Conservation (phyloP, 2,329 filamentous ascomycete genomes). For the Fonsecaea erecta region DNA sequence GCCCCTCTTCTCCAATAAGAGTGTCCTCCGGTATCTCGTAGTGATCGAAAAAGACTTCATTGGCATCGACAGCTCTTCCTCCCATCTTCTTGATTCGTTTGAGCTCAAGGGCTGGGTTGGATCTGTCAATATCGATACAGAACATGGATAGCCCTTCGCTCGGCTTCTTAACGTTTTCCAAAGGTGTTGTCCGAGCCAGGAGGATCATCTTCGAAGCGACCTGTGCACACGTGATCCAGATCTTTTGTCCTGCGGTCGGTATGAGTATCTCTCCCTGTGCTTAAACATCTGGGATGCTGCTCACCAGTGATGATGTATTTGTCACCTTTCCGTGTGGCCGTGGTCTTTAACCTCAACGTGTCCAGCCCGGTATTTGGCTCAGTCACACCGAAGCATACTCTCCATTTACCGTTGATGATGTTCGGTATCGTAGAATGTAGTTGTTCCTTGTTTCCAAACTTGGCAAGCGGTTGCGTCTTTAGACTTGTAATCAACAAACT, state of each 20-base stretch:
- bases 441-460: conserved; percentile 71
- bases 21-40: conserved; percentile 68
- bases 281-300: neutral
- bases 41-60: conserved; percentile 85
- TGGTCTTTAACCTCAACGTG: conserved; percentile 71
- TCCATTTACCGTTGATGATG: conserved; percentile 72
- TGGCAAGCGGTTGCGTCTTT: conserved; percentile 50
- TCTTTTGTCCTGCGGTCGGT: conserved; percentile 65
- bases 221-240: conserved; percentile 87
- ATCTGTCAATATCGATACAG: conserved; percentile 72
- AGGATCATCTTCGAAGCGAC: conserved; percentile 83
- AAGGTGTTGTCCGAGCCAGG: conserved; percentile 73
- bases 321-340: conserved; percentile 63
- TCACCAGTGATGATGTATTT: conserved; percentile 61
- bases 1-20: conserved; percentile 72
- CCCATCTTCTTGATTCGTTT: conserved; percentile 84
- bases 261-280: neutral
- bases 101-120: conserved; percentile 66
- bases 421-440: conserved; percentile 67
- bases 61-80: conserved; percentile 78
- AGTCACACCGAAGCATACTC: conserved; percentile 83
- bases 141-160: conserved; percentile 80
- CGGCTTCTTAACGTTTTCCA: conserved; percentile 69
- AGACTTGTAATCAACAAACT: neutral
- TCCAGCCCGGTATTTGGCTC: conserved; percentile 81